phyloP scores from a whole-genome alignment of 2,329 filamentous ascomycete genomes.

The Xylaria sp. region DNA sequence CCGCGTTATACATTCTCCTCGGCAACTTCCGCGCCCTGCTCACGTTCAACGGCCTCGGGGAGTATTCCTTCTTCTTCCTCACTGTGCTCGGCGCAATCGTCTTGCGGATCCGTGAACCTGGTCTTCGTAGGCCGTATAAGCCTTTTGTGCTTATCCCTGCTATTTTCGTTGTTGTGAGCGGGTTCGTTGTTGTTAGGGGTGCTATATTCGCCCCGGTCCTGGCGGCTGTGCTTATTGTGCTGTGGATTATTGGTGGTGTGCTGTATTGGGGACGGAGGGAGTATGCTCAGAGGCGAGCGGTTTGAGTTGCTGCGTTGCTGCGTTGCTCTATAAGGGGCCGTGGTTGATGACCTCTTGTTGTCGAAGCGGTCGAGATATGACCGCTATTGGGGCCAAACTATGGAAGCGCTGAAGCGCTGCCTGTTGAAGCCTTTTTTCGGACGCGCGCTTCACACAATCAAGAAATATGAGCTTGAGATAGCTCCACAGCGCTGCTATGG shows the following conservation, averaged over 20 bases:
- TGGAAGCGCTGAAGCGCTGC: too few species aligned
- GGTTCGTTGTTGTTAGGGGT: slow-evolving; percentile 63
- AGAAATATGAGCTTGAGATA: too few species aligned
- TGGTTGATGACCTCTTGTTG: too few species aligned
- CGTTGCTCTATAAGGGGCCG: background rate
- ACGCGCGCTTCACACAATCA: too few species aligned
- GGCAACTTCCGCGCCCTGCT: slow-evolving; percentile 66
- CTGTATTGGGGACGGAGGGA: slow-evolving; percentile 46
- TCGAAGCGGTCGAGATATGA: too few species aligned
- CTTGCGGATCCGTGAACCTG: slow-evolving; percentile 61
- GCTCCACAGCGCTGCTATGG: too few species aligned
- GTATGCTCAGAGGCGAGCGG: background rate
- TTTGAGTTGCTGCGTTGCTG: background rate
- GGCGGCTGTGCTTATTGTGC: slow-evolving; percentile 55
- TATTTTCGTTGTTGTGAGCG: slow-evolving; percentile 62
- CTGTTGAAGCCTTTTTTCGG: too few species aligned
- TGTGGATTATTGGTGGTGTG: slow-evolving; percentile 56
- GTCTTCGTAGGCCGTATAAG: slow-evolving; percentile 61
- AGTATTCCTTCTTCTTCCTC: slow-evolving; percentile 69
- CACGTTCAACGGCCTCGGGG: slow-evolving; percentile 64
- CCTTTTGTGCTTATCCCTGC: slow-evolving; percentile 56
- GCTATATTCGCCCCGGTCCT: slow-evolving; percentile 64
- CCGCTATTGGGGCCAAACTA: too few species aligned
- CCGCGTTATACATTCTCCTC: slow-evolving; percentile 62
- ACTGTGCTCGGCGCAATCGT: slow-evolving; percentile 64